Conservation (phyloP, 2,329 filamentous ascomycete species). For the Colletotrichum musicola region DNA sequence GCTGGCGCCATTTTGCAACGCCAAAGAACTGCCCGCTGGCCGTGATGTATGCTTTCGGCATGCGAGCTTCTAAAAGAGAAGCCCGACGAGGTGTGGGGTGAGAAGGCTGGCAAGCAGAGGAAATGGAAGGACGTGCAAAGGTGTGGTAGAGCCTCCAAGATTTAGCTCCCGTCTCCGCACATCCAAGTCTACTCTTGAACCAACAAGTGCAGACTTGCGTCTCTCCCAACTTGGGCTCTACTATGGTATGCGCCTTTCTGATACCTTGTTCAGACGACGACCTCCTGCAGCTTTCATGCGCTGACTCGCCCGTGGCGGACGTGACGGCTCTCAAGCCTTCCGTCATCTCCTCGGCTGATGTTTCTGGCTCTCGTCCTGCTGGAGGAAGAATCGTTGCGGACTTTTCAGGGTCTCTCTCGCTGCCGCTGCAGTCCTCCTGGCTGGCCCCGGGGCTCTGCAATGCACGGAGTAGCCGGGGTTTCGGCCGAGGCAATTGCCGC, state of each 20-base stretch:
- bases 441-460: too few species aligned
- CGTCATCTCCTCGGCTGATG: conserved; percentile 26
- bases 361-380: conserved; percentile 13
- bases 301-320: conserved; percentile 21
- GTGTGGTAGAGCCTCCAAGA: neutral
- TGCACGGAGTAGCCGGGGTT: too few species aligned
- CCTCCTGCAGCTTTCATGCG: conserved; percentile 19
- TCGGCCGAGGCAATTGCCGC: neutral
- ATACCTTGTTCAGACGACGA: conserved; percentile 34
- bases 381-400: neutral
- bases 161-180: conserved; percentile 36
- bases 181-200: conserved; percentile 7
- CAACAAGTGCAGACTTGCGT: neutral
- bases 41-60: neutral
- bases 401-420: conserved; percentile 26
- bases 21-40: neutral
- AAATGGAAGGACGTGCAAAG: too few species aligned
- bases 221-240: neutral
- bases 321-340: conserved; percentile 23
- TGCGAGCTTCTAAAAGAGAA: neutral
- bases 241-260: neutral
- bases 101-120: too few species aligned
- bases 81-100: too few species aligned
- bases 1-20: neutral
- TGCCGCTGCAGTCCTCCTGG: neutral